A percentile compares a stretch with the other conserved stretches of the same genome.
Evolutionary conservation across 2,329 filamentous ascomycete species (phyloP).

Genomic region (Fusarium torreyae): DNA sequence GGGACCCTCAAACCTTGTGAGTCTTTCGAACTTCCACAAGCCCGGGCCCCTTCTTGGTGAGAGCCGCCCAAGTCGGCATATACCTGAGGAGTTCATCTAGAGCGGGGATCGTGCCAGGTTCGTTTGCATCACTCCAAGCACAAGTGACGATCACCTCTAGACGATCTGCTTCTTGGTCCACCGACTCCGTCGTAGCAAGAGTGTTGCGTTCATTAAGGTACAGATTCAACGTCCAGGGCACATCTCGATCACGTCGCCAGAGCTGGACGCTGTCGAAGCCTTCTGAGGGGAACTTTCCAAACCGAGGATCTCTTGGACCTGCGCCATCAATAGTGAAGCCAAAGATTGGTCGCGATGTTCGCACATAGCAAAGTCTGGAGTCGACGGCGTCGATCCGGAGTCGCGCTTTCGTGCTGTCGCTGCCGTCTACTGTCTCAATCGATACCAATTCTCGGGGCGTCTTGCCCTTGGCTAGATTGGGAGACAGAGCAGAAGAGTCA

Average conservation of each 20-base stretch:
- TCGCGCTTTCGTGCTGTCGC: conserved; percentile 65
- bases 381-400: conserved; percentile 80
- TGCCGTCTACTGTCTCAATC: conserved; percentile 61
- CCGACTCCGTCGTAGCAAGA: background rate
- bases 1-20: conserved; percentile 54
- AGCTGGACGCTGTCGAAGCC: conserved; percentile 80
- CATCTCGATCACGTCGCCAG: conserved; percentile 86
- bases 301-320: conserved; percentile 72
- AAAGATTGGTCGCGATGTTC: conserved; percentile 78
- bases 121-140: conserved; percentile 90
- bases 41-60: conserved; percentile 82
- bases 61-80: conserved; percentile 83
- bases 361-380: conserved; percentile 83
- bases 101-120: conserved; percentile 80
- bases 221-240: conserved; percentile 77
- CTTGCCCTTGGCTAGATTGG: conserved; percentile 70
- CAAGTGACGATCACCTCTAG: conserved; percentile 80
- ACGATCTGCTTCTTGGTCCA: conserved; percentile 20
- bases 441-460: conserved; percentile 72
- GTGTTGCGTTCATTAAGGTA: conserved; percentile 41
- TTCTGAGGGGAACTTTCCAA: conserved; percentile 73
- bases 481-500: conserved; percentile 71
- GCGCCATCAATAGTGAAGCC: conserved; percentile 75
- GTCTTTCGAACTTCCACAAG: conserved; percentile 84
- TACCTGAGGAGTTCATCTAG: conserved; percentile 84